A percentile compares a stretch with the other conserved stretches of the same genome.
phyloP scores from a whole-genome alignment of 2,329 filamentous ascomycete species.

The Hypoxylon sp. region DNA sequence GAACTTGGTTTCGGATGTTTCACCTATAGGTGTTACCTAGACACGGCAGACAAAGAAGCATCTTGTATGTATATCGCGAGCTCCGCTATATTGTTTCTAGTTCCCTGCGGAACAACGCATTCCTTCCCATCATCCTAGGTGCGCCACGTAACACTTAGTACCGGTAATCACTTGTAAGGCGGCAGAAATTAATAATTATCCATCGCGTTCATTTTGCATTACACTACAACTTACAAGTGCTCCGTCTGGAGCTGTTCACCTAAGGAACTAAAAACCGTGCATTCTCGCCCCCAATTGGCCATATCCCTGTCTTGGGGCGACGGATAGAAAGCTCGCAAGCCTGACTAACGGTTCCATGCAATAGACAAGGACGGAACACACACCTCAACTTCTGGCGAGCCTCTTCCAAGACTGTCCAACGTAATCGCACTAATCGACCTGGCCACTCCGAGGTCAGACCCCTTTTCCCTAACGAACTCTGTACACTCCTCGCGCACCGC shows the following conservation, averaged over 20 bases:
- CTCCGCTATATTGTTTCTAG: no score
- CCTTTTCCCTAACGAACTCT: not conserved
- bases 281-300: conserved; percentile 10
- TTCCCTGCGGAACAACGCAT: no score
- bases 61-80: no score
- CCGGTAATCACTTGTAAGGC: not conserved
- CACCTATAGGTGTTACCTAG: no score
- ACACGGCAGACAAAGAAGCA: no score
- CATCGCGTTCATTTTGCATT: conserved; percentile 30
- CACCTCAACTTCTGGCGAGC: conserved; percentile 27
- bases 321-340: conserved; percentile 4
- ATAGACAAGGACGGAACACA: conserved; percentile 8
- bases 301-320: not conserved
- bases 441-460: not conserved
- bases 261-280: conserved; percentile 19
- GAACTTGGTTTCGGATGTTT: no score
- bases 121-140: no score
- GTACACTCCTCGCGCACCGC: not conserved
- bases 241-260: conserved; percentile 11
- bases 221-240: conserved; percentile 20
- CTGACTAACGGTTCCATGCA: not conserved
- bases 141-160: no score
- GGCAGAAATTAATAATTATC: conserved; percentile 14
- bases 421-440: not conserved
- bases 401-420: not conserved